phyloP scores from a whole-genome alignment of 2,329 filamentous ascomycete species.

The Metarhizium sp. region DNA sequence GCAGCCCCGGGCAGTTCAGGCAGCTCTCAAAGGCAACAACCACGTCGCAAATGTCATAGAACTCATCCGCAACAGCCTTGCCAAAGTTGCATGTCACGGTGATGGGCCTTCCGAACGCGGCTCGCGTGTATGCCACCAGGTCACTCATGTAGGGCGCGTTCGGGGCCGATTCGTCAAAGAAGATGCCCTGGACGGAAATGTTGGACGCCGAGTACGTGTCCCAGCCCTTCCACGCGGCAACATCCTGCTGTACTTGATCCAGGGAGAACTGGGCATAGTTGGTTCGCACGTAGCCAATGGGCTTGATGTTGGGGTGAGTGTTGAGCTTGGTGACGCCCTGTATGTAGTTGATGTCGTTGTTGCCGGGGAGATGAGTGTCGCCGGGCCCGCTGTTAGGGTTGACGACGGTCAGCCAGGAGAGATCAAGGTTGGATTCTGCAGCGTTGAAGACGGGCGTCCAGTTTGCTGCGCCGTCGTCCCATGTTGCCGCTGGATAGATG shows the following conservation, averaged over 20 bases:
- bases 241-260: slow-evolving; percentile 12
- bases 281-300: slow-evolving; percentile 15
- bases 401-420: slow-evolving; percentile 12
- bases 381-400: slow-evolving; percentile 15
- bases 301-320: slow-evolving; percentile 11
- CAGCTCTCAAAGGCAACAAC: slow-evolving; percentile 17
- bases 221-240: slow-evolving; percentile 13
- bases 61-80: slow-evolving; percentile 5
- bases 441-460: slow-evolving; percentile 13
- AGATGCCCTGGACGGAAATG: slow-evolving; percentile 13
- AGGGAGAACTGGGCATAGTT: slow-evolving; percentile 9
- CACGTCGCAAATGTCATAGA: slow-evolving; percentile 15
- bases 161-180: slow-evolving; percentile 12
- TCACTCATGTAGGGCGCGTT: slow-evolving; percentile 11
- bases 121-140: slow-evolving; percentile 8
- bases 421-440: slow-evolving; percentile 2
- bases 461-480: slow-evolving; percentile 12
- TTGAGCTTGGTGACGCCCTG: slow-evolving; percentile 14
- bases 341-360: slow-evolving; percentile 14
- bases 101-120: slow-evolving; percentile 4
- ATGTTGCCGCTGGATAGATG: slow-evolving; percentile 11
- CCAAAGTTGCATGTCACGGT: slow-evolving; percentile 16
- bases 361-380: slow-evolving; percentile 8
- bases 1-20: slow-evolving; percentile 9
- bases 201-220: slow-evolving; percentile 6